phyloP scores from a whole-genome alignment of 768 basidiomycete species.

The Gymnopilus junonius region DNA sequence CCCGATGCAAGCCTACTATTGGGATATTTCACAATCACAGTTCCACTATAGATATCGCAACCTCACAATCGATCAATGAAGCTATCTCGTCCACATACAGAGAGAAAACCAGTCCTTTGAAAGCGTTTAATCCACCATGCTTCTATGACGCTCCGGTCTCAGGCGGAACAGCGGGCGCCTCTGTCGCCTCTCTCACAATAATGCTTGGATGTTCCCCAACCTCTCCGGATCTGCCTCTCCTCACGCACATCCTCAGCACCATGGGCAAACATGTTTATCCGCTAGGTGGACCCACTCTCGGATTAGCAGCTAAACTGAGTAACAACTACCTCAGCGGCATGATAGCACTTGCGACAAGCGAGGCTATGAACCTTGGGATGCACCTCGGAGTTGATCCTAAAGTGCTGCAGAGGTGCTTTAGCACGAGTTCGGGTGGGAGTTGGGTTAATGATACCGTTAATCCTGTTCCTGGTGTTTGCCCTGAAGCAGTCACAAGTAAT shows the following conservation, averaged over 20 bases:
- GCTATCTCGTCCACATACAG: constrained; percentile 29
- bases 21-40: constrained; percentile 23
- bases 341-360: constrained; percentile 45
- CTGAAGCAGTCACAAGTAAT: constrained; percentile 44
- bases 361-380: constrained; percentile 51
- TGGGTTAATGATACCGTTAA: constrained; percentile 48
- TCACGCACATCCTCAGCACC: constrained; percentile 34
- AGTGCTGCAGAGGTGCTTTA: constrained; percentile 40
- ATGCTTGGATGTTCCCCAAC: constrained; percentile 41
- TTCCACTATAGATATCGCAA: constrained; percentile 47
- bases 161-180: constrained; percentile 44
- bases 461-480: constrained; percentile 48
- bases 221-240: constrained; percentile 35
- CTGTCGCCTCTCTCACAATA: constrained; percentile 41
- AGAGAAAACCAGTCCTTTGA: constrained; percentile 10
- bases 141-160: constrained; percentile 50
- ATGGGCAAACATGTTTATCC: constrained; percentile 42
- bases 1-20: background rate
- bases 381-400: constrained; percentile 44
- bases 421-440: constrained; percentile 44
- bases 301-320: constrained; percentile 47
- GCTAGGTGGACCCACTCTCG: constrained; percentile 43
- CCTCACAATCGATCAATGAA: constrained; percentile 36
- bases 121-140: constrained; percentile 15
- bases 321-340: constrained; percentile 48